These are phyloP conservation scores for Rhodotorula sp. DNA, from an alignment of 1,284 basidiomycete species.

Conservation along the genomic window DNA sequence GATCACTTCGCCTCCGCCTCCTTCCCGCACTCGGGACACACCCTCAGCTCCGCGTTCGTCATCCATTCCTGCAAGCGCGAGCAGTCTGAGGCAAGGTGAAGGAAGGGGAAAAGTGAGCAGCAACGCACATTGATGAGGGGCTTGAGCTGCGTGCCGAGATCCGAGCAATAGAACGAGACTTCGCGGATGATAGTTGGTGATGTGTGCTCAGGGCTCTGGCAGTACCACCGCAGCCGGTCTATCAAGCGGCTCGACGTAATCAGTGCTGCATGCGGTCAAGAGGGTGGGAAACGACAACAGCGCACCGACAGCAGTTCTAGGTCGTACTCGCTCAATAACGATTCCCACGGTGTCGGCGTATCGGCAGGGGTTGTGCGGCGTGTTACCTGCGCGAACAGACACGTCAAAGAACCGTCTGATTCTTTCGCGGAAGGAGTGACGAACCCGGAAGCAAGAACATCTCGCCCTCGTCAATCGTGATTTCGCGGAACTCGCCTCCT, in stretches of 20 bases:
- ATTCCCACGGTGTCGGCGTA: constrained; percentile 88
- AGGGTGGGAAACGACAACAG: constrained; percentile 6
- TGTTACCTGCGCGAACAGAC: constrained; percentile 65
- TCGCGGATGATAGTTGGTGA: constrained; percentile 80
- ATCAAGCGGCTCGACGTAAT: constrained; percentile 2
- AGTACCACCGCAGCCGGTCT: constrained; percentile 96
- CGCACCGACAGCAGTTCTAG: constrained; percentile 54
- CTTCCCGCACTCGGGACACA: constrained; percentile 66
- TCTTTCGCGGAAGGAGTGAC: constrained; percentile 37
- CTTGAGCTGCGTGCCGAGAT: constrained; percentile 91
- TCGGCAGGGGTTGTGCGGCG: constrained; percentile 90
- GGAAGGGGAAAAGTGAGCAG: background rate
- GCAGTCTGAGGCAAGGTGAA: no score
- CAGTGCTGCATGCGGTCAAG: no score
- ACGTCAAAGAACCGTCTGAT: background rate
- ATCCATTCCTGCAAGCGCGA: constrained; percentile 57
- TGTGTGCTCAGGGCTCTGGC: constrained; percentile 64
- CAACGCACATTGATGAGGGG: constrained; percentile 66
- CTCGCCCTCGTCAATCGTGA: constrained; percentile 86
- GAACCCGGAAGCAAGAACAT: constrained; percentile 91
- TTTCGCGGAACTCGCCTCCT: constrained; percentile 79
- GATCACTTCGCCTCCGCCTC: constrained; percentile 63
- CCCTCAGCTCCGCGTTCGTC: constrained; percentile 60
- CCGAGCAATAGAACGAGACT: constrained; percentile 81
- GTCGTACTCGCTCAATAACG: constrained; percentile 89